These are phyloP conservation scores for Porodaedalea pini DNA, from an alignment of 1,284 basidiomycete genomes.

Conservation along the genomic window DNA sequence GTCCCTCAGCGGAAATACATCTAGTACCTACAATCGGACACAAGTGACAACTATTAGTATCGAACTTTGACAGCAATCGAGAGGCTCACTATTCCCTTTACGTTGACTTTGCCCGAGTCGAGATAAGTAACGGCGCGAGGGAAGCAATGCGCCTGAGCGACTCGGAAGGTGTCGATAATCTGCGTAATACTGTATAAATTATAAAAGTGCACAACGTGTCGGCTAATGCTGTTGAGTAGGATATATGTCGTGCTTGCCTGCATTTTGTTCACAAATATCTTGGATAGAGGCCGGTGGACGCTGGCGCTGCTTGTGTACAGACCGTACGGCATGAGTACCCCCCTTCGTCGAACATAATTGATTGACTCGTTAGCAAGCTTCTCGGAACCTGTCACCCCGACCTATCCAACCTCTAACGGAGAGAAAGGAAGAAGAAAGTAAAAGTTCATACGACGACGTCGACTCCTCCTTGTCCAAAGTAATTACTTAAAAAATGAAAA, in stretches of 20 bases:
- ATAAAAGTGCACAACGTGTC: background rate
- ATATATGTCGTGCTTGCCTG: no score
- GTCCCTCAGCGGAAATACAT: conserved; percentile 50
- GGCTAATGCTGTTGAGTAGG: conserved; percentile 1
- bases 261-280: conserved; percentile 63
- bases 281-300: conserved; percentile 56
- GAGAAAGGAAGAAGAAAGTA: no score
- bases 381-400: conserved; percentile 58
- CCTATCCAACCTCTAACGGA: no score
- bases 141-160: conserved; percentile 59
- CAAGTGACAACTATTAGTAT: background rate
- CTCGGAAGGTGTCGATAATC: conserved; percentile 63
- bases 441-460: no score
- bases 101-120: conserved; percentile 55
- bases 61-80: background rate
- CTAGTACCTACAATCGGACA: conserved; percentile 38
- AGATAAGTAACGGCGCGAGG: conserved; percentile 59
- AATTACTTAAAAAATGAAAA: no score
- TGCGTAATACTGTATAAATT: conserved; percentile 22
- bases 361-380: conserved; percentile 53
- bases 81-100: conserved; percentile 50
- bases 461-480: no score
- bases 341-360: conserved; percentile 56
- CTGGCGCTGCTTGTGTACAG: conserved; percentile 54
- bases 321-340: conserved; percentile 51